These are phyloP conservation scores for Ilyonectria destructans DNA, from an alignment of 2,329 filamentous ascomycete species.

Conservation along the genomic window DNA sequence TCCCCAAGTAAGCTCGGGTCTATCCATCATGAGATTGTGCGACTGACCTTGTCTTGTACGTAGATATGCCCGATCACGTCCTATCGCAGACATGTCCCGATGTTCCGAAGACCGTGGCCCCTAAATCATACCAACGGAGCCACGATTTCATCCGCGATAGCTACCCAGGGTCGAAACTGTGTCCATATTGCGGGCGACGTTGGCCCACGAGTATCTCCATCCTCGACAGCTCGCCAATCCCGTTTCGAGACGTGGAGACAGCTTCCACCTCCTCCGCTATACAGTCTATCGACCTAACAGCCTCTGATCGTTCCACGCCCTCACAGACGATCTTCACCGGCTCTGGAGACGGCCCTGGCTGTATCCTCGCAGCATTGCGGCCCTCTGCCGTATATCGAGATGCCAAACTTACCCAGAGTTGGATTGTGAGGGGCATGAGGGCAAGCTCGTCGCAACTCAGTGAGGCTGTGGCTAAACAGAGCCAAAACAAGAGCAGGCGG, in stretches of 20 bases:
- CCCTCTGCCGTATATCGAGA: neutral
- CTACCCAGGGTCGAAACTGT: no score
- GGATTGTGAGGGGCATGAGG: neutral
- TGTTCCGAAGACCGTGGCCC: no score
- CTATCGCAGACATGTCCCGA: no score
- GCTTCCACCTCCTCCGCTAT: neutral
- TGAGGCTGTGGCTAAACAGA: no score
- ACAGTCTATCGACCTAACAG: slow-evolving; percentile 6
- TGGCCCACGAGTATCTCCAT: neutral
- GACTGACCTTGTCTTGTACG: no score
- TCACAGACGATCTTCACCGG: slow-evolving; percentile 7
- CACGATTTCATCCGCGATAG: no score
- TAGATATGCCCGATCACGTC: no score
- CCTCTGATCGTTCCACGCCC: slow-evolving; percentile 9
- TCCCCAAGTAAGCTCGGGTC: no score
- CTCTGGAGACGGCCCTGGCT: neutral
- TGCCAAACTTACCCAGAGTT: slow-evolving; percentile 9
- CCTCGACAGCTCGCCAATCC: neutral
- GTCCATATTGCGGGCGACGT: no score
- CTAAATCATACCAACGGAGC: no score
- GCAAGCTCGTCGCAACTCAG: neutral
- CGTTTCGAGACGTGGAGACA: slow-evolving; percentile 4
- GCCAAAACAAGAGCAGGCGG: no score
- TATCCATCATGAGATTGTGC: no score
- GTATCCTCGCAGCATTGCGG: neutral